These are phyloP conservation scores for Yarrowia galli DNA, from an alignment of 1,139 yeast genomes.

Conservation along the genomic window DNA sequence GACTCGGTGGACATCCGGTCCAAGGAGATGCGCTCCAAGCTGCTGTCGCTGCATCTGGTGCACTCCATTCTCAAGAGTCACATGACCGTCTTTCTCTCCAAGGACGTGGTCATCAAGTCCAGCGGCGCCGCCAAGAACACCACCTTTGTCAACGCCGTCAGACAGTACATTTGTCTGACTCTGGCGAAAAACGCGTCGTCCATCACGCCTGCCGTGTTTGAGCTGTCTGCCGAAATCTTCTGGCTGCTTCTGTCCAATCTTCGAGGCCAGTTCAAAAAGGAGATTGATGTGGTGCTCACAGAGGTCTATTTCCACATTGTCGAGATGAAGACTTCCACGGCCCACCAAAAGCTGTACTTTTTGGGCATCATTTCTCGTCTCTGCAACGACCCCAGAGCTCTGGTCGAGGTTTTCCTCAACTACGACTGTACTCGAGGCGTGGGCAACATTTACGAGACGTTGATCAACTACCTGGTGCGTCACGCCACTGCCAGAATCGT, in stretches of 20 bases:
- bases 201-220: slow-evolving; percentile 89
- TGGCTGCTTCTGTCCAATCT: slow-evolving; percentile 86
- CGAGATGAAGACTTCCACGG: slow-evolving; percentile 88
- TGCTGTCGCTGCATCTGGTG: slow-evolving; percentile 84
- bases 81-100: slow-evolving; percentile 78
- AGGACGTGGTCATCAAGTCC: slow-evolving; percentile 65
- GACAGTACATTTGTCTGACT: slow-evolving; percentile 83
- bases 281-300: slow-evolving; percentile 90
- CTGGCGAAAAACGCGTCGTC: slow-evolving; percentile 94
- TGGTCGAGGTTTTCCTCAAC: slow-evolving; percentile 90
- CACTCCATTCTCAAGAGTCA: slow-evolving; percentile 87
- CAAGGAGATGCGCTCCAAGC: slow-evolving; percentile 89
- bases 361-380: slow-evolving; percentile 78
- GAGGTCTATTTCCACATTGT: slow-evolving; percentile 95
- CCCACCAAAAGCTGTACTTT: slow-evolving; percentile 90
- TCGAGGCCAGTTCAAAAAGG: slow-evolving; percentile 86
- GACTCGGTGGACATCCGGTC: slow-evolving; percentile 82
- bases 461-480: slow-evolving; percentile 78
- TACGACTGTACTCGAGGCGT: slow-evolving; percentile 87
- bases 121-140: slow-evolving; percentile 65
- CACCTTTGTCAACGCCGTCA: slow-evolving; percentile 76
- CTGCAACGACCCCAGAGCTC: slow-evolving; percentile 86
- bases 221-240: slow-evolving; percentile 88
- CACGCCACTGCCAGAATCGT: slow-evolving; percentile 76
- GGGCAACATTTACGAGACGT: slow-evolving; percentile 85